Percentiles rank a stretch among this genome's conserved stretches.
phyloP scores from a whole-genome alignment of 2,329 filamentous ascomycete genomes.

The Sporothrix euskadiensis region DNA sequence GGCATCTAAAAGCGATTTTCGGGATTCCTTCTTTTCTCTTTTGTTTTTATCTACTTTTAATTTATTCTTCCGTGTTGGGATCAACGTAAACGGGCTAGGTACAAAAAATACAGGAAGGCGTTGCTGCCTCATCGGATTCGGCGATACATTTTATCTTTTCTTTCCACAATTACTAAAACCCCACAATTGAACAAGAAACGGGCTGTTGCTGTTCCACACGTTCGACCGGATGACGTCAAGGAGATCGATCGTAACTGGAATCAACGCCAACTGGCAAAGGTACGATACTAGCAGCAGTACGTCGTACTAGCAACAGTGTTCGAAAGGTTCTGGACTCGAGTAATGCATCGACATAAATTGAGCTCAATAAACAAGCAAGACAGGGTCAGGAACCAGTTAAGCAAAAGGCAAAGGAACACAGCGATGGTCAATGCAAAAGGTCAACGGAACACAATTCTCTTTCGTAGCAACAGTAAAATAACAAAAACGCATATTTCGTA shows the following conservation, averaged over 20 bases:
- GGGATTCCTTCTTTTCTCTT: neutral
- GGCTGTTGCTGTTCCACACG: constrained; percentile 6
- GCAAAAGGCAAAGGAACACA: neutral
- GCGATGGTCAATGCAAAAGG: neutral
- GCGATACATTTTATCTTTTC: neutral
- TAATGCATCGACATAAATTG: neutral
- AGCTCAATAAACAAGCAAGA: neutral
- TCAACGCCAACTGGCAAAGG: neutral
- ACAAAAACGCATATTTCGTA: constrained; percentile 18
- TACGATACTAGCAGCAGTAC: neutral
- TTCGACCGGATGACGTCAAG: constrained; percentile 6
- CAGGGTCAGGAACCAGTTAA: neutral
- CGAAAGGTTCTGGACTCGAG: neutral
- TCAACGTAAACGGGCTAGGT: neutral
- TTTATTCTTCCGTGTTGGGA: neutral
- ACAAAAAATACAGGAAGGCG: neutral
- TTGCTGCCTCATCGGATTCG: neutral
- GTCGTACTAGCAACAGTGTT: neutral
- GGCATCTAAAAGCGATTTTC: constrained; percentile 21
- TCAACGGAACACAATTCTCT: neutral
- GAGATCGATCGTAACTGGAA: neutral
- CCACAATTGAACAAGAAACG: neutral
- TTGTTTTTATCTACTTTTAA: neutral
- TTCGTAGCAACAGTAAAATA: neutral
- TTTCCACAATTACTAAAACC: neutral